phyloP scores from a whole-genome alignment of 306 rosid species.

The Canavalia gladiata region DNA sequence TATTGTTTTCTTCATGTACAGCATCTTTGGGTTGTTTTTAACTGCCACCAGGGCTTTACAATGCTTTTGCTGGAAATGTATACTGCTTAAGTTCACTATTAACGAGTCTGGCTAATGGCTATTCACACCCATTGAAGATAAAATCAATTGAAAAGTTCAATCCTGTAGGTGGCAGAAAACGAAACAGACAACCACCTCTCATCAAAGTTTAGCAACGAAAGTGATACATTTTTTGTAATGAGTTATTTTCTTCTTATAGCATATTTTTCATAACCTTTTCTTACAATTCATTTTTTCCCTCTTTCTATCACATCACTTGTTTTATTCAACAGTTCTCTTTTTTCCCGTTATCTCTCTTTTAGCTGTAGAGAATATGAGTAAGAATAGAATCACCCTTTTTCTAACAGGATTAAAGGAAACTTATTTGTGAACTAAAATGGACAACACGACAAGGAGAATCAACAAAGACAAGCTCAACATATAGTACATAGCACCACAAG shows the following conservation, averaged over 20 bases:
- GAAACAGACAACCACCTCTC: constrained; percentile 15
- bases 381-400: too few species aligned
- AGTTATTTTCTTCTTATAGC: too few species aligned
- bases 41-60: not conserved
- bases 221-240: not conserved
- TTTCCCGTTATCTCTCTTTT: too few species aligned
- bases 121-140: not conserved
- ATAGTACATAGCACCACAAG: not conserved
- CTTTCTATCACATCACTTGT: too few species aligned
- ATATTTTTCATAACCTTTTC: too few species aligned
- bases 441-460: constrained; percentile 29
- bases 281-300: too few species aligned
- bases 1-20: not conserved
- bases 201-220: not conserved
- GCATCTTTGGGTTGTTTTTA: not conserved
- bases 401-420: not conserved
- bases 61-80: not conserved
- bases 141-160: not conserved
- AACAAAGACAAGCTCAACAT: constrained; percentile 3
- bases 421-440: not conserved
- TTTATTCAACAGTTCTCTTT: too few species aligned
- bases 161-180: not conserved
- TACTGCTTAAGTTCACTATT: not conserved
- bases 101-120: too few species aligned
- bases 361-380: too few species aligned